Conservation (phyloP, 306 rosid genomes). For the Corylus americana region DNA sequence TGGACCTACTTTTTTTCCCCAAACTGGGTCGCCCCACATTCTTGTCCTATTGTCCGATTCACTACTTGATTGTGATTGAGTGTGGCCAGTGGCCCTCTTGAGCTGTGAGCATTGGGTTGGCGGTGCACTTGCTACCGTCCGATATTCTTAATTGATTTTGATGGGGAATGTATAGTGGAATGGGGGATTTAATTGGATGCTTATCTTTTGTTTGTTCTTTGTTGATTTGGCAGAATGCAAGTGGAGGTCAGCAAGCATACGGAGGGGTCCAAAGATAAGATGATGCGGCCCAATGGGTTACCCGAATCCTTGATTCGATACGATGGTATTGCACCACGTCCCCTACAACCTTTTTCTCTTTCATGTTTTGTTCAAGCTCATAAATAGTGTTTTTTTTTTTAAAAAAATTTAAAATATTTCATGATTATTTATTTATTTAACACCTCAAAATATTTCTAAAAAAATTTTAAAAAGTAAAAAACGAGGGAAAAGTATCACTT, state of each 20-base stretch:
- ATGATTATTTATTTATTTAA: too few relatives aligned
- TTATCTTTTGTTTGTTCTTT: neutral
- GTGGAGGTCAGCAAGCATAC: slow-evolving; percentile 99
- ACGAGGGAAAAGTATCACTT: too few relatives aligned
- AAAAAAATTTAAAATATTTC: too few relatives aligned
- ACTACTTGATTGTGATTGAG: slow-evolving; percentile 26
- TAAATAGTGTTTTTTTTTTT: too few relatives aligned
- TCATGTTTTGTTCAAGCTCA: too few relatives aligned
- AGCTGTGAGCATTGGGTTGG: neutral
- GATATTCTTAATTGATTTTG: neutral
- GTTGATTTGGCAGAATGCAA: slow-evolving; percentile 73
- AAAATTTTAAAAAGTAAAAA: too few relatives aligned
- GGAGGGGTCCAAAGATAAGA: slow-evolving; percentile 85
- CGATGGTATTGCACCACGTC: slow-evolving; percentile 57
- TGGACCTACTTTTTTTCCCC: slow-evolving; percentile 19
- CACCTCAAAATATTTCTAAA: too few relatives aligned
- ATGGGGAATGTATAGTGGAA: slow-evolving; percentile 15
- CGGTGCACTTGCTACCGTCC: slow-evolving; percentile 5
- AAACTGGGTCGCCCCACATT: slow-evolving; percentile 13
- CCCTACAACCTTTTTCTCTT: too few relatives aligned
- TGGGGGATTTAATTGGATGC: slow-evolving; percentile 8
- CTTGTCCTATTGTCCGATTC: slow-evolving; percentile 23
- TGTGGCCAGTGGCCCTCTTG: slow-evolving; percentile 36
- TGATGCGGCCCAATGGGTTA: slow-evolving; percentile 93
- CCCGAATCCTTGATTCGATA: slow-evolving; percentile 92